A percentile compares a stretch with the other conserved stretches of the same genome.
Evolutionary conservation across 352 stramenopile species (phyloP).

Genomic region (Pythium biforme): DNA sequence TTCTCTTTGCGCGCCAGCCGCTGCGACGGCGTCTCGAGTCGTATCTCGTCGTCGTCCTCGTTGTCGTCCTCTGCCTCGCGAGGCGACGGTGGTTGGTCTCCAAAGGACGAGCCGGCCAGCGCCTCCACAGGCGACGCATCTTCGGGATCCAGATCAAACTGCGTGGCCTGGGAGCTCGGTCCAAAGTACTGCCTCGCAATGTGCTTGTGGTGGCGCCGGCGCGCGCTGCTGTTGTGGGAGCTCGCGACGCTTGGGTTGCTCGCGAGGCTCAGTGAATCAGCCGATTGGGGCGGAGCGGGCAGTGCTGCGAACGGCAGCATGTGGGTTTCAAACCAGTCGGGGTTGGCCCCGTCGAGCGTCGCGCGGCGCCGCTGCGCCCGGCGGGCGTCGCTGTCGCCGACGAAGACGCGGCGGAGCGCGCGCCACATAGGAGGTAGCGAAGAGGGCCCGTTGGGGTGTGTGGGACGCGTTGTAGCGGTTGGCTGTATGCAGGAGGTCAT

Average conservation of each 20-base stretch:
- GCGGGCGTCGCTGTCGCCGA: not conserved
- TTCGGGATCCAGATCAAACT: not conserved
- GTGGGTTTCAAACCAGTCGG: slow-evolving; percentile 14
- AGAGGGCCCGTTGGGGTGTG: not conserved
- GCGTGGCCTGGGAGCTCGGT: slow-evolving; percentile 12
- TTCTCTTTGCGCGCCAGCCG: slow-evolving; percentile 43
- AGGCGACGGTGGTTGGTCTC: not conserved
- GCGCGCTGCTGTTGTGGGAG: slow-evolving; percentile 51
- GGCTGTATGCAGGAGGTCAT: not conserved
- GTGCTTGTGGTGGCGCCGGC: slow-evolving; percentile 40
- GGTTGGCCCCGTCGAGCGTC: slow-evolving; percentile 6
- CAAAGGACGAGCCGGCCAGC: not conserved
- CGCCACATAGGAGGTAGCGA: slow-evolving; percentile 18
- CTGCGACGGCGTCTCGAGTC: slow-evolving; percentile 26
- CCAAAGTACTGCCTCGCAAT: slow-evolving; percentile 48
- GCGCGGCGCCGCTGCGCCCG: not conserved
- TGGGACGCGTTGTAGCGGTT: too few species aligned
- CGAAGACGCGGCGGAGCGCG: slow-evolving; percentile 9
- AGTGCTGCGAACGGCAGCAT: not conserved
- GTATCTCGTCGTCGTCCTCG: not conserved
- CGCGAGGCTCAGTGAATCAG: slow-evolving; percentile 29
- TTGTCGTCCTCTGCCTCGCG: not conserved
- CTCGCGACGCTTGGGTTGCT: slow-evolving; percentile 47
- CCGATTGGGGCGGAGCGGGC: slow-evolving; percentile 16
- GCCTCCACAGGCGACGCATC: not conserved